Evolutionary conservation across 352 stramenopile genomes (phyloP), one percentile per base, ranked within the genome.

Genomic region (Pilasporangium apinafurcum): DNA sequence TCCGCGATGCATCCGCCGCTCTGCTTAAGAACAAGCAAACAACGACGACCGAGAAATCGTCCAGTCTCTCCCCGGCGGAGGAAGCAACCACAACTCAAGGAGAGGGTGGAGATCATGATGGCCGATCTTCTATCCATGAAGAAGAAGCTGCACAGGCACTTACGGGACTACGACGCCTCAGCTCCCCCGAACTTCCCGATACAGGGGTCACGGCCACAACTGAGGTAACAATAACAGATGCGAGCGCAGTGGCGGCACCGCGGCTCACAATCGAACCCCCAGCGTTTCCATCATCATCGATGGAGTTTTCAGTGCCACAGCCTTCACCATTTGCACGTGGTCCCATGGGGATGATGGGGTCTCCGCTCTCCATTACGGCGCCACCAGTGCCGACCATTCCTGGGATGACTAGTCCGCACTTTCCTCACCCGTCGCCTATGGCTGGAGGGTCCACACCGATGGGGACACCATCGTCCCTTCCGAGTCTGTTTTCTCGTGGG

Each of bases 131-230:
- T 16, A 54, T 67, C 45, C 74, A 86, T 51, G 77, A 90, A 44
- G 67, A 68, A 26, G 71, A 75, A 22, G 77, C 77, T 4, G 77
- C 77, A 4, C 74, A 90, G 47, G 77, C 77, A 41, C 68, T 90
- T 28, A 90, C 77, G 25, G 77, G 77, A 18, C 51, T 90, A 14
- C 74, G 77, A n/a, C 58, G 47, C 10, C 53, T 40, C 21, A 56
- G 36, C 16, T 34, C 37, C 22, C 48, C 39, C 25, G 24, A 41
- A 26, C 18, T 18, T 25, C 13, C 24, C 31, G 12, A 37, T 34
- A 31, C 37, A 31, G 30, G 25, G 9, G 21, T 36, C 16, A 18
- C 51, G 20, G 49, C 62, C 2, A 25, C 25, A 16, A 55, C 30
- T n/a, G 25, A n/a, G 1, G 28, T 38, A 33, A 31, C 39, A 27